These are phyloP conservation scores for Hysterium pulicare DNA, from an alignment of 2,329 filamentous ascomycete species.

Conservation along the genomic window DNA sequence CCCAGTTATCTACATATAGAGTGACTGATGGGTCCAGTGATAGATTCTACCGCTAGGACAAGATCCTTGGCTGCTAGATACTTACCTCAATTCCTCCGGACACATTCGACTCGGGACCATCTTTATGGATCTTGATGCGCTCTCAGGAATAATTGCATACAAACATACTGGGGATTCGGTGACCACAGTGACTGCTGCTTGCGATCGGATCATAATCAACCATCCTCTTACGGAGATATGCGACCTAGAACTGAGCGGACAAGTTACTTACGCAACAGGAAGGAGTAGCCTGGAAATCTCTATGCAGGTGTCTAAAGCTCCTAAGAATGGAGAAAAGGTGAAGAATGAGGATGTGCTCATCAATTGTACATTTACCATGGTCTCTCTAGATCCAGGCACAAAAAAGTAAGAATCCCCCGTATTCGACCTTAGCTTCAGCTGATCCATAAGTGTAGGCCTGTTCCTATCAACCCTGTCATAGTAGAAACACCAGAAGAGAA, in stretches of 20 bases:
- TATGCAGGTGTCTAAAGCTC: conserved; percentile 67
- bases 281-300: conserved; percentile 72
- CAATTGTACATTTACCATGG: conserved; percentile 76
- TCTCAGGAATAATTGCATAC: conserved; percentile 74
- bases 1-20: background rate
- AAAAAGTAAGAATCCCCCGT: conserved; percentile 48
- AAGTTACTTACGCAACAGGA: conserved; percentile 69
- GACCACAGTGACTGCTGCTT: conserved; percentile 62
- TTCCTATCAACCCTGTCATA: conserved; percentile 59
- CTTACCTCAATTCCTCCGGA: conserved; percentile 72
- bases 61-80: conserved; percentile 74
- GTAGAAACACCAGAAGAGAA: conserved; percentile 65
- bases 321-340: conserved; percentile 53
- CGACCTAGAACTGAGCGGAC: conserved; percentile 69
- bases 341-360: conserved; percentile 62
- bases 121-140: conserved; percentile 76
- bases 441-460: too few species aligned
- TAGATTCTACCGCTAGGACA: conserved; percentile 65
- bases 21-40: conserved; percentile 22
- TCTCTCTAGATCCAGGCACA: conserved; percentile 65
- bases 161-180: conserved; percentile 66
- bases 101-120: conserved; percentile 70
- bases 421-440: background rate
- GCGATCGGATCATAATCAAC: conserved; percentile 64
- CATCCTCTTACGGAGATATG: conserved; percentile 73